phyloP scores from a whole-genome alignment of 129 eudicot genomes.

The Escallonia rubra region DNA sequence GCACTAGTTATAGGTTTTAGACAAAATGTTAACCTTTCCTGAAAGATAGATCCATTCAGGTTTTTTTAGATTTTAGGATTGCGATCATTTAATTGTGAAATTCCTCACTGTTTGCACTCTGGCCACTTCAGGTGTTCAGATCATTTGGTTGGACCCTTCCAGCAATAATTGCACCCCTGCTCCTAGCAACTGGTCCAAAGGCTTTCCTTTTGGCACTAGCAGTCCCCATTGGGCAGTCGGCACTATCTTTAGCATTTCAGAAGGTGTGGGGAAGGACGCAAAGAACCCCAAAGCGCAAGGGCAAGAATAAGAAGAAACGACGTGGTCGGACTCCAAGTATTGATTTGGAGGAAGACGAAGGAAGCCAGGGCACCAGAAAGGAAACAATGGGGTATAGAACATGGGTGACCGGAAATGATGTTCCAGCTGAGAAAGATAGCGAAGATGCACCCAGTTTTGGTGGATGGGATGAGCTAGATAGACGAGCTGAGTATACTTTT shows the following conservation, averaged over 20 bases:
- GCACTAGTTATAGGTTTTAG: background rate
- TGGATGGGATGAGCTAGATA: constrained; percentile 92
- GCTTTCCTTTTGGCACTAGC: constrained; percentile 83
- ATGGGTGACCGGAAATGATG: constrained; percentile 46
- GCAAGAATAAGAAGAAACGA: constrained; percentile 28
- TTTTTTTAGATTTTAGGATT: no score
- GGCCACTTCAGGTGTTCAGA: constrained; percentile 67
- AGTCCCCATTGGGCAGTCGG: constrained; percentile 62
- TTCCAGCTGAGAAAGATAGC: constrained; percentile 17
- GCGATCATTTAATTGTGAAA: background rate
- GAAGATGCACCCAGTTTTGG: constrained; percentile 42
- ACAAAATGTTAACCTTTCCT: background rate
- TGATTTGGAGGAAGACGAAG: constrained; percentile 25
- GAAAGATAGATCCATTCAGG: no score
- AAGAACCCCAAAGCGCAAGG: constrained; percentile 27
- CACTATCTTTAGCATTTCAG: constrained; percentile 50
- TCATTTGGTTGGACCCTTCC: constrained; percentile 88
- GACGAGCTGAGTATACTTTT: constrained; percentile 10
- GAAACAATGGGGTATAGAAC: constrained; percentile 40
- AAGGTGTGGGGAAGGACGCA: constrained; percentile 32
- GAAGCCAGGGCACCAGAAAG: constrained; percentile 17
- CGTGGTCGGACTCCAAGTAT: constrained; percentile 20
- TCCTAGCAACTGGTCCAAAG: constrained; percentile 70
- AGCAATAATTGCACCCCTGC: constrained; percentile 48
- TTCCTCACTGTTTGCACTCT: constrained; percentile 4